Base-by-base conservation (phyloP, 1,284 basidiomycete genomes). In the Tremellales sp. region DNA sequence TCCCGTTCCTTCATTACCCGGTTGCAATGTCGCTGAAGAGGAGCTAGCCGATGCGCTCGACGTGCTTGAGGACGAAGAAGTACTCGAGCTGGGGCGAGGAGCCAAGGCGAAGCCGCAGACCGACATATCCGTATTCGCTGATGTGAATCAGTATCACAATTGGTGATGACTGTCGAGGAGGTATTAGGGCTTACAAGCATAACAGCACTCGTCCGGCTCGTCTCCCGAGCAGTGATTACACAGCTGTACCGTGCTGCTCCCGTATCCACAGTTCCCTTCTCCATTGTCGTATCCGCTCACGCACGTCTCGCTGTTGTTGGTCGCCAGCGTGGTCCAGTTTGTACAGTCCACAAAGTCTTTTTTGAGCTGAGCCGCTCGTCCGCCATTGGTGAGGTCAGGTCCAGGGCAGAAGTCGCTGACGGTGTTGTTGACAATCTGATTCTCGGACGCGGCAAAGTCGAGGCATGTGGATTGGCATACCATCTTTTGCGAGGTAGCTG, bases 241-340 rank as follows among this genome's bases (percentile, higher is more conserved):
- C 13, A 77, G 57, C 52, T 76, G 70, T 17, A 54, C 54, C 11
- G 64, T 70, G 6, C 64, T 68, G 8, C 56, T 61, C 2, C 72
- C 75, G 46, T 62, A 78, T 10, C 77, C 77, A 53, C 77, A 78
- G 62, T 74, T 76, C 19, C 58, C 62, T 54, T 78, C 77, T 55
- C 76, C 76, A 35, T 48, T 52, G 25, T 48, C 46, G 8, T 40
- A 39, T 8, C 77, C 77, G 6, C 49, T 26, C 21, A 77, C 66
- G 54, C 77, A 78, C 11, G 68, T 67, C 3, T 53, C 46, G 25
- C 64, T 56, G 47, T 74, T 62, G 49, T 71, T 68, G 6, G 75
- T 73, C 25, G 71, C 61, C 8, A 74, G 56, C 7, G 72, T 65
- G 13, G 68, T 67, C 71, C 72, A 74, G 52, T 75, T 62, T 24